These are phyloP conservation scores for Furcasterigmium furcatum DNA, from an alignment of 2,329 filamentous ascomycete genomes.

Conservation along the genomic window DNA sequence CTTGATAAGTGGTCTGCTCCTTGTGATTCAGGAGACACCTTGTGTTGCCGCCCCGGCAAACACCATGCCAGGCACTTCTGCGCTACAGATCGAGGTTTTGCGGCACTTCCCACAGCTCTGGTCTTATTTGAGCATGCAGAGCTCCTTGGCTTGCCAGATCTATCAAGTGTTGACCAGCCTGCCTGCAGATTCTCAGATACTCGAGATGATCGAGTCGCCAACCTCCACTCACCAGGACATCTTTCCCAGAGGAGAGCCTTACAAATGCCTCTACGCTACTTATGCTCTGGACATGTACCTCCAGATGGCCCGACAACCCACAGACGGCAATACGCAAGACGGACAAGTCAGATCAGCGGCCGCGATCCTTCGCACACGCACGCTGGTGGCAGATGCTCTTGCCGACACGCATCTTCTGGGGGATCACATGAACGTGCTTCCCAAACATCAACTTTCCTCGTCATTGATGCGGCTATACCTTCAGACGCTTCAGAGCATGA, in stretches of 20 bases:
- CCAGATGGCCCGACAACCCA: conserved; percentile 34
- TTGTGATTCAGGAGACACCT: conserved; percentile 59
- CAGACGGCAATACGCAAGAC: conserved; percentile 13
- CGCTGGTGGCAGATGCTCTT: conserved; percentile 52
- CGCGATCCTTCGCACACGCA: conserved; percentile 41
- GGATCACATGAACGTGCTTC: conserved; percentile 26
- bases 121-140: conserved; percentile 71
- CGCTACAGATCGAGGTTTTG: conserved; percentile 75
- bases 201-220: conserved; percentile 54
- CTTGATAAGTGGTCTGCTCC: conserved; percentile 60
- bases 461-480: conserved; percentile 56
- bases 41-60: conserved; percentile 35
- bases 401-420: conserved; percentile 8
- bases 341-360: conserved; percentile 22
- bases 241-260: conserved; percentile 67
- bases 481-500: conserved; percentile 50
- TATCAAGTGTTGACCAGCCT: conserved; percentile 69
- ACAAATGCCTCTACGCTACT: conserved; percentile 71
- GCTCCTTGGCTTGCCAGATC: conserved; percentile 64
- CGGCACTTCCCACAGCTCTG: conserved; percentile 83
- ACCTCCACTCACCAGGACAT: conserved; percentile 54
- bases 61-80: conserved; percentile 49
- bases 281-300: conserved; percentile 65
- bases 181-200: conserved; percentile 61
- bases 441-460: conserved; percentile 46